Evolutionary conservation across 2,329 filamentous ascomycete species (phyloP), one percentile per base, ranked within the genome.

Genomic region (Shiraia bambusicola): DNA sequence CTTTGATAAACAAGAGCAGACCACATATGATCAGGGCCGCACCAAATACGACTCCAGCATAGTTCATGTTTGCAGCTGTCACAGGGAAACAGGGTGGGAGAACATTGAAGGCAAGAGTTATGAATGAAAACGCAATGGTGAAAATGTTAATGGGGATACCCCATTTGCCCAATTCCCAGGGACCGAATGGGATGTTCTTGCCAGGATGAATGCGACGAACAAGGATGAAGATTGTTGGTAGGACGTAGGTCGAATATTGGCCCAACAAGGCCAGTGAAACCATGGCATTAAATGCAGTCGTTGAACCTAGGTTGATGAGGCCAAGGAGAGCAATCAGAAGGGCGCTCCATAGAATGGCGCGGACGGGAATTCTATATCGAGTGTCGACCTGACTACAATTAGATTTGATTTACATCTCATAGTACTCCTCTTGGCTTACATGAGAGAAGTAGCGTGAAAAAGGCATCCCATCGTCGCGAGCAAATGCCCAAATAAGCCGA

Each of bases 291-390:
- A 63, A 65, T 3, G 56, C 61, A 4, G 48, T 45, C 7, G 52
- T 40, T 2, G 55, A 58, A 3, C 74, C 75, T 42, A 79, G 69
- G 49, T 76, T 76, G 56, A 78, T 72, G 13, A 78, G 59, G 0
- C 69, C 69, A 13, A 78, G 64, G 3, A 76, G 55, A 16, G 63
- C 54, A 22, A 69, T 67, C 17, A 74, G 56, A 6, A 69, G 42
- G 14, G 70, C 60, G 11, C 59, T 58, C 10, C 49, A 31, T 19
- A 42, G 43, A 12, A 64, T 52, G 2, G 59, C 49, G 19, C 54
- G 48, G 9, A 76, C 61, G 1, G 74, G 74, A 26, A 61, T 57
- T 0, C 44, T 44, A 3, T 56, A 61, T 12, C 51, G 34, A 3
- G 47, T 17, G 13, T 49, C 55, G 40, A 63, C 45, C 56, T 62